Evolutionary conservation across 2,329 filamentous ascomycete species (phyloP).

Genomic region (Talaromyces sp.): DNA sequence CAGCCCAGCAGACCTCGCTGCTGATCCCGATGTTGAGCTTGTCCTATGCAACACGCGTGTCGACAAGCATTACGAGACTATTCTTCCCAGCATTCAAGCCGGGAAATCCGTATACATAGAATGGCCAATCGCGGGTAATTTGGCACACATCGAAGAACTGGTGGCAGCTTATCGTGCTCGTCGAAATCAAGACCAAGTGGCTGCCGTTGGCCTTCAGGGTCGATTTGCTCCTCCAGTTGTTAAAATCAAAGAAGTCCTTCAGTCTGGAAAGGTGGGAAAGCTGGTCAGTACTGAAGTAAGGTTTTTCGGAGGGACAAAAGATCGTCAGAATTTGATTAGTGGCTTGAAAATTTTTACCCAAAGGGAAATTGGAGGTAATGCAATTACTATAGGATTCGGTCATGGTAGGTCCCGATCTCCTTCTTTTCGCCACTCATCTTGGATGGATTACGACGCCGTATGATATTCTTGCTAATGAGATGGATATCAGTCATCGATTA

Average conservation of each 20-base stretch:
- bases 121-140: conserved; percentile 2
- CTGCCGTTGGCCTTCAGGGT: conserved; percentile 2
- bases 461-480: background rate
- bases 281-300: conserved; percentile 7
- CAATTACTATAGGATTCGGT: conserved; percentile 9
- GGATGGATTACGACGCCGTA: background rate
- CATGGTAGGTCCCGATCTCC: background rate
- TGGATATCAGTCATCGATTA: background rate
- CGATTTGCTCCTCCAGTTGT: conserved; percentile 4
- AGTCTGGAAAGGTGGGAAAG: conserved; percentile 1
- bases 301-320: conserved; percentile 4
- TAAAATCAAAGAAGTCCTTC: conserved; percentile 2
- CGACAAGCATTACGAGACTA: conserved; percentile 8
- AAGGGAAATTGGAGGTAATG: conserved; percentile 3
- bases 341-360: conserved; percentile 4
- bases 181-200: background rate
- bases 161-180: background rate
- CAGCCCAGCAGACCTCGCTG: conserved; percentile 3
- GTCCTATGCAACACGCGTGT: conserved; percentile 7
- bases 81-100: background rate
- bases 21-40: background rate
- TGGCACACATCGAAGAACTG: background rate
- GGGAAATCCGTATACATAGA: conserved; percentile 7
- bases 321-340: background rate
- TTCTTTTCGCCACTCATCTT: background rate